Conservation (phyloP, 2,329 filamentous ascomycete species). For the Aspergillus luchuensis region DNA sequence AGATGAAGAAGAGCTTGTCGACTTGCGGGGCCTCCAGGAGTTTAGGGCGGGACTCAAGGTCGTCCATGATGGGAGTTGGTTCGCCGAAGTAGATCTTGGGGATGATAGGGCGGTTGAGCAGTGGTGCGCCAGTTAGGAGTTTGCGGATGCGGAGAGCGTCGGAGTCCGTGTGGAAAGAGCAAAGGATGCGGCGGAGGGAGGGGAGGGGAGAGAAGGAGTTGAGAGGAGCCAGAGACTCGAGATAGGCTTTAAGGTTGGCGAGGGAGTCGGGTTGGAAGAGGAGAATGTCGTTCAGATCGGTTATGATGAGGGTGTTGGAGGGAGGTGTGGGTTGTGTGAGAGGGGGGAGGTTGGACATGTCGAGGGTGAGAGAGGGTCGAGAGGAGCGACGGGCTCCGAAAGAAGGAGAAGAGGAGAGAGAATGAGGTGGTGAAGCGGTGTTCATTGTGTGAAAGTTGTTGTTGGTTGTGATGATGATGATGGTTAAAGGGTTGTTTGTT, state of each 20-base stretch:
- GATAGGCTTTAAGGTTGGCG: conserved; percentile 45
- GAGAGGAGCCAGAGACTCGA: conserved; percentile 45
- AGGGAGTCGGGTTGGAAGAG: conserved; percentile 52
- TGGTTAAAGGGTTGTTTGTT: conserved; percentile 2
- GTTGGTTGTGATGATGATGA: neutral
- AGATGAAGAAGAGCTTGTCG: conserved; percentile 68
- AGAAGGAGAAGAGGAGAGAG: conserved; percentile 30
- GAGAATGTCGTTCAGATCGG: conserved; percentile 48
- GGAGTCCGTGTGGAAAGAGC: conserved; percentile 48
- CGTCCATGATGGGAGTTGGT: conserved; percentile 49
- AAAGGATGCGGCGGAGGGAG: conserved; percentile 54
- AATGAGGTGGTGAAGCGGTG: conserved; percentile 24
- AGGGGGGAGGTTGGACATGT: conserved; percentile 49
- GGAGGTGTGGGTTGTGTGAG: conserved; percentile 50
- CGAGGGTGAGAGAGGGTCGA: conserved; percentile 47
- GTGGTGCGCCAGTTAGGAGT: conserved; percentile 42
- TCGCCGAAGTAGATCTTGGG: conserved; percentile 57
- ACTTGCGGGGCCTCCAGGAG: conserved; percentile 59
- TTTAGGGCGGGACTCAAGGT: conserved; percentile 35
- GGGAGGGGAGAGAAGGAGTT: conserved; percentile 56
- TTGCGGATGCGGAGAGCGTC: conserved; percentile 49
- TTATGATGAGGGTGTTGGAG: conserved; percentile 55
- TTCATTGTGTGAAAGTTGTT: conserved; percentile 22
- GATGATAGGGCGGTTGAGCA: conserved; percentile 36
- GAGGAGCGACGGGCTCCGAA: conserved; percentile 25